phyloP scores from a whole-genome alignment of 345 rosid genomes.

The Linum usitatissimum region DNA sequence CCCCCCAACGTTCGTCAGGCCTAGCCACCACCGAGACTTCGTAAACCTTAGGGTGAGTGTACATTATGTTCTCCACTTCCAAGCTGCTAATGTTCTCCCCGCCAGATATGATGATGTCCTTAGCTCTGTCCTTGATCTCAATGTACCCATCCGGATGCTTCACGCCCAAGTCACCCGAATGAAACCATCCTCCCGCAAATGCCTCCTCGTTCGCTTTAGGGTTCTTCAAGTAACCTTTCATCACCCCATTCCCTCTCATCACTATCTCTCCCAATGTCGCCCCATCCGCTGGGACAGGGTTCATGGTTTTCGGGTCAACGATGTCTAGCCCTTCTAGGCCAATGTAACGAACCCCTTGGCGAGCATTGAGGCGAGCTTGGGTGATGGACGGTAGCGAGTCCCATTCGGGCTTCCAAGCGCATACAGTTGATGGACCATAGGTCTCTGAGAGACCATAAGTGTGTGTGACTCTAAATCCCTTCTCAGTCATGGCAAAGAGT shows the following conservation, averaged over 20 bases:
- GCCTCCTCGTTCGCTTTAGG: slow-evolving; percentile 67
- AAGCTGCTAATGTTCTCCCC: slow-evolving; percentile 93
- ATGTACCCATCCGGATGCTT: slow-evolving; percentile 80
- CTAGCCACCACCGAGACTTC: slow-evolving; percentile 90
- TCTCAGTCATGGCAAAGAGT: slow-evolving; percentile 56
- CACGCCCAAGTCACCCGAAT: slow-evolving; percentile 76
- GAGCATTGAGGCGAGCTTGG: slow-evolving; percentile 78
- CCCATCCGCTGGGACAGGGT: slow-evolving; percentile 76
- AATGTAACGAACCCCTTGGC: slow-evolving; percentile 74
- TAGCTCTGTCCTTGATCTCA: slow-evolving; percentile 80
- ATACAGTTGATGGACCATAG: slow-evolving; percentile 71
- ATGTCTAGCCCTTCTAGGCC: slow-evolving; percentile 68
- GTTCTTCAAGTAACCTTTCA: slow-evolving; percentile 87
- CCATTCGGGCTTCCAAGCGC: slow-evolving; percentile 96
- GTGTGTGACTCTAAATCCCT: slow-evolving; percentile 74
- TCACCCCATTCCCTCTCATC: slow-evolving; percentile 65
- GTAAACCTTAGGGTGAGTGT: slow-evolving; percentile 59
- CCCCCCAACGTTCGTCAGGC: slow-evolving; percentile 78
- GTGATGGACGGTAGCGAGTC: slow-evolving; percentile 53
- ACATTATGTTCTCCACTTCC: slow-evolving; percentile 61
- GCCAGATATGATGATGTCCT: slow-evolving; percentile 85
- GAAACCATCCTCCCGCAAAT: slow-evolving; percentile 87
- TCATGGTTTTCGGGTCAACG: slow-evolving; percentile 42
- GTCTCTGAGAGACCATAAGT: slow-evolving; percentile 90
- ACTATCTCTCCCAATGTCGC: slow-evolving; percentile 75